Conservation (phyloP, 805 yeast species). For the Metschnikowia vanudenii region DNA sequence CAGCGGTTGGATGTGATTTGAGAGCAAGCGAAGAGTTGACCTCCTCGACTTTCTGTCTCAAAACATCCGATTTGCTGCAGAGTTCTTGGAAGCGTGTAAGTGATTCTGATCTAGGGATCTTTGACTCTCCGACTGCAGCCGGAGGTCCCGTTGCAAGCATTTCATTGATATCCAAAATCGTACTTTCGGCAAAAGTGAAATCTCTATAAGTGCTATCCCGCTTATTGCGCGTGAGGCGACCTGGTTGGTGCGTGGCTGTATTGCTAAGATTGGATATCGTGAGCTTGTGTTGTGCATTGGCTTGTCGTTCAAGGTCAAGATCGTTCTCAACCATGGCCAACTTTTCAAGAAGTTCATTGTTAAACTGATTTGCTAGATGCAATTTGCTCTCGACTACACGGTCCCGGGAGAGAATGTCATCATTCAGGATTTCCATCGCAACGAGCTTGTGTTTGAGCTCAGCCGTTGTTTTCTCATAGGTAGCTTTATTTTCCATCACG, state of each 20-base stretch:
- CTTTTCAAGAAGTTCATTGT: slow-evolving; percentile 42
- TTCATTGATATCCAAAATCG: slow-evolving; percentile 19
- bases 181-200: slow-evolving; percentile 18
- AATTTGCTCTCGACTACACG: slow-evolving; percentile 35
- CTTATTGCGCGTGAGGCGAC: slow-evolving; percentile 4
- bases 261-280: slow-evolving; percentile 16
- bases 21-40: slow-evolving; percentile 14
- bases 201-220: slow-evolving; percentile 16
- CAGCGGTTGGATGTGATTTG: slow-evolving; percentile 8
- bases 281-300: slow-evolving; percentile 16
- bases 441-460: slow-evolving; percentile 33
- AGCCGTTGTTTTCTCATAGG: slow-evolving; percentile 22
- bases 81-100: slow-evolving; percentile 32
- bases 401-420: slow-evolving; percentile 39
- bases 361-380: slow-evolving; percentile 35
- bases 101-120: slow-evolving; percentile 29
- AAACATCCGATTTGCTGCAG: slow-evolving; percentile 21
- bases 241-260: background rate
- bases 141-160: slow-evolving; percentile 21
- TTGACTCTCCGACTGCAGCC: background rate
- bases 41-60: slow-evolving; percentile 18
- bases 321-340: slow-evolving; percentile 45
- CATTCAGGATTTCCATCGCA: slow-evolving; percentile 43
- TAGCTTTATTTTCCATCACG: slow-evolving; percentile 13
- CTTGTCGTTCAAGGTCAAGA: slow-evolving; percentile 20